Conservation (phyloP, 805 yeast genomes). For the Wickerhamomyces chambardii region DNA sequence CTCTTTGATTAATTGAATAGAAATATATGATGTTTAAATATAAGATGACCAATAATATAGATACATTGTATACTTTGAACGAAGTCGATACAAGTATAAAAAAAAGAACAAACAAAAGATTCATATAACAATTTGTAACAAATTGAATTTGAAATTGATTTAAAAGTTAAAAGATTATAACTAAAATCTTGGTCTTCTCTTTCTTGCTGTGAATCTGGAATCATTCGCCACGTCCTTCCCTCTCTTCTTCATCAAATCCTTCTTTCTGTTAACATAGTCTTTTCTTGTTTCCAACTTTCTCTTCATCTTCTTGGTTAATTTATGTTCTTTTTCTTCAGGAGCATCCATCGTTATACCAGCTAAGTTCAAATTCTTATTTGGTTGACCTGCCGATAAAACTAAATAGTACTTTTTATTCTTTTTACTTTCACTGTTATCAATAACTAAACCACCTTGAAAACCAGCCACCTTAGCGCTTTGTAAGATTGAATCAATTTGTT, state of each 20-base stretch:
- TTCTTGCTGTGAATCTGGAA: conserved; percentile 87
- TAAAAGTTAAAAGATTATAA: background rate
- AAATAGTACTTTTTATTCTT: conserved; percentile 86
- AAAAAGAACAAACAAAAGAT: too few species aligned
- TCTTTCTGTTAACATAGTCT: conserved; percentile 82
- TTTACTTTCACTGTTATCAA: conserved; percentile 90
- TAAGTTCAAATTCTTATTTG: conserved; percentile 69
- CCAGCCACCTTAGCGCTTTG: conserved; percentile 90
- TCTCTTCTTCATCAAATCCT: conserved; percentile 84
- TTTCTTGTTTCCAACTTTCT: conserved; percentile 63
- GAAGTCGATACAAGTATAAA: too few species aligned
- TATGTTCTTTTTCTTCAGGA: conserved; percentile 34
- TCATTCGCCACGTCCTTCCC: conserved; percentile 87
- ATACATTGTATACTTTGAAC: too few species aligned
- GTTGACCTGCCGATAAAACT: conserved; percentile 79
- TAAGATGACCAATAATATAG: too few species aligned
- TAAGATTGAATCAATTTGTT: conserved; percentile 69
- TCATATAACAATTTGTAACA: too few species aligned
- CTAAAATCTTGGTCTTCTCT: conserved; percentile 58
- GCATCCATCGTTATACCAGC: conserved; percentile 78
- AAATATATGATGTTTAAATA: too few species aligned
- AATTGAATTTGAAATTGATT: background rate
- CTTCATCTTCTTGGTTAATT: conserved; percentile 20
- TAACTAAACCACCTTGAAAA: conserved; percentile 90
- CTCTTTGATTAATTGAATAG: too few species aligned